Evolutionary conservation across 768 basidiomycete genomes (phyloP).

Genomic region (Rhodotorula babjevae): DNA sequence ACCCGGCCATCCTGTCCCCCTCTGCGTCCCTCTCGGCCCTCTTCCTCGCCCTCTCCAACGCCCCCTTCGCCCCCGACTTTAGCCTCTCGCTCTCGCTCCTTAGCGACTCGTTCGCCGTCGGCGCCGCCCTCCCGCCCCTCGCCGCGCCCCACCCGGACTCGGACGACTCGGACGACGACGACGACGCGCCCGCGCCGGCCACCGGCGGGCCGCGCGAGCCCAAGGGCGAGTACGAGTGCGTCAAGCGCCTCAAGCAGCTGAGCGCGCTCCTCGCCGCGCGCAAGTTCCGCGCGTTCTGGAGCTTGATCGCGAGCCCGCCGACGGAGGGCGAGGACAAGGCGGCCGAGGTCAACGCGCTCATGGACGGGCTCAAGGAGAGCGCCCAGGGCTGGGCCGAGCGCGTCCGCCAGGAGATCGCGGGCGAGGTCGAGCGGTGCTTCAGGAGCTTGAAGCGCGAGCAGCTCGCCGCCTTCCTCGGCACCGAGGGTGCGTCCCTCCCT

Average conservation of each 20-base stretch:
- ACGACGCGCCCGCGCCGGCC: not conserved
- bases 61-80: slow-evolving; percentile 84
- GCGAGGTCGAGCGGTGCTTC: slow-evolving; percentile 36
- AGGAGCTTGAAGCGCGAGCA: slow-evolving; percentile 19
- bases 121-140: slow-evolving; percentile 31
- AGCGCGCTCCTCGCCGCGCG: slow-evolving; percentile 72
- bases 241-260: slow-evolving; percentile 69
- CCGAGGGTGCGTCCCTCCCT: slow-evolving; percentile 1
- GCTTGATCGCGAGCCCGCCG: slow-evolving; percentile 32
- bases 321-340: not conserved
- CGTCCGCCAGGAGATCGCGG: slow-evolving; percentile 15
- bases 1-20: slow-evolving; percentile 26
- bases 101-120: slow-evolving; percentile 58
- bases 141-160: not conserved
- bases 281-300: slow-evolving; percentile 84
- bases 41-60: slow-evolving; percentile 72
- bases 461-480: slow-evolving; percentile 30
- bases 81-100: slow-evolving; percentile 89
- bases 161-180: slow-evolving; percentile 23
- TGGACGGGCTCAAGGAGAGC: not conserved
- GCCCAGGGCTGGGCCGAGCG: slow-evolving; percentile 20
- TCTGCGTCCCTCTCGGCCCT: slow-evolving; percentile 60
- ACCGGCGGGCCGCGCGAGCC: slow-evolving; percentile 7
- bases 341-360: not conserved
- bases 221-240: slow-evolving; percentile 60